phyloP scores from a whole-genome alignment of 228 moss, liverwort and hornwort genomes.

The Sphagnum magellanicum region DNA sequence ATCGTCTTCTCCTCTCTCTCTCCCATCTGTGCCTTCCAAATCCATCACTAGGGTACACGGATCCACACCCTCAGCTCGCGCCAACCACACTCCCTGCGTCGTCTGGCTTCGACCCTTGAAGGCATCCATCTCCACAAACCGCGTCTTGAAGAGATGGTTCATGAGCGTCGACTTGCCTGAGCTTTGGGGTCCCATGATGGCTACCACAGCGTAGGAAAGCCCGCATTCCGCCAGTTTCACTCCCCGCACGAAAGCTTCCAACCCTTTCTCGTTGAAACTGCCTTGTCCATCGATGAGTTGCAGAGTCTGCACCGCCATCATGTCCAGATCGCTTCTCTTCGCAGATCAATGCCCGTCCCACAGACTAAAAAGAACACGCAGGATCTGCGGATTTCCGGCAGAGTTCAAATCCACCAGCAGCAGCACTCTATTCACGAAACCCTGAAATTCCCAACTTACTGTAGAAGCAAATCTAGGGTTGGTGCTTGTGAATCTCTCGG shows the following conservation, averaged over 20 bases:
- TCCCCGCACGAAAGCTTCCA: conserved; percentile 52
- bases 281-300: conserved; percentile 83
- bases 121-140: conserved; percentile 94
- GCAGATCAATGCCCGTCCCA: too few relatives aligned
- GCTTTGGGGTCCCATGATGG: conserved; percentile 99
- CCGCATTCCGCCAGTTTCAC: conserved; percentile 65
- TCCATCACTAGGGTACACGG: conserved; percentile 96
- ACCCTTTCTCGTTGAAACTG: conserved; percentile 38
- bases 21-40: conserved; percentile 90
- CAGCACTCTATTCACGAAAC: too few relatives aligned
- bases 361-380: too few relatives aligned
- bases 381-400: too few relatives aligned
- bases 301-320: conserved; percentile 32
- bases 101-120: conserved; percentile 78
- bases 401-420: too few relatives aligned
- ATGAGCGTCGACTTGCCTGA: conserved; percentile 60
- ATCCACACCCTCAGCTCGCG: conserved; percentile 54
- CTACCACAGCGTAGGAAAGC: conserved; percentile 86
- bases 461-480: too few relatives aligned
- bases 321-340: conserved; percentile 19
- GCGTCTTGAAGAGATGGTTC: conserved; percentile 72
- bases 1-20: conserved; percentile 92
- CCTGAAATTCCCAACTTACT: too few relatives aligned
- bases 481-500: too few relatives aligned
- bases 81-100: conserved; percentile 91